Percentiles rank a stretch among this genome's conserved stretches.
Conservation (phyloP, 768 basidiomycete species). For the Boletus rex-veris region DNA sequence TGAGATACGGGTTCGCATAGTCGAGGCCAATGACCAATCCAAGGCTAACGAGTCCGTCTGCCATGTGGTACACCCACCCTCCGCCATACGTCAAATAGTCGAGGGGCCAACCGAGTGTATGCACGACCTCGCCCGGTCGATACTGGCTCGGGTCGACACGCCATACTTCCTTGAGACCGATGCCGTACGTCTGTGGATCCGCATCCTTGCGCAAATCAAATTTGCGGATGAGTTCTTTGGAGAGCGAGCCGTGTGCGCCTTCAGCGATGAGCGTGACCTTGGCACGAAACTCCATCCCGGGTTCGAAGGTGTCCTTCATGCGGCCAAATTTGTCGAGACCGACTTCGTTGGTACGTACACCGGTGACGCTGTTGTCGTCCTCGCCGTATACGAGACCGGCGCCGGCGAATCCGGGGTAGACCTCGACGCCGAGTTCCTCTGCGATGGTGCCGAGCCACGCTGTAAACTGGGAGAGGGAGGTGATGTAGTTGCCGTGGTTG, state of each 20-base stretch:
- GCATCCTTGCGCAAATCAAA: slow-evolving; percentile 65
- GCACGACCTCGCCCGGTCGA: slow-evolving; percentile 73
- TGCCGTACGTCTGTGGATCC: slow-evolving; percentile 92
- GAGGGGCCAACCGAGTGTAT: slow-evolving; percentile 94
- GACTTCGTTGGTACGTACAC: slow-evolving; percentile 91
- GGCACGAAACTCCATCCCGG: slow-evolving; percentile 93
- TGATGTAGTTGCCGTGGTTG: slow-evolving; percentile 90
- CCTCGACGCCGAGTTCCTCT: slow-evolving; percentile 84
- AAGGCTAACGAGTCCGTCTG: slow-evolving; percentile 80
- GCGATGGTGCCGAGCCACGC: slow-evolving; percentile 88
- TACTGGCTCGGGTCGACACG: slow-evolving; percentile 64
- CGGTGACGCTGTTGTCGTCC: slow-evolving; percentile 41
- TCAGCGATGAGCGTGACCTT: slow-evolving; percentile 92
- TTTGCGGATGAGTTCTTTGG: slow-evolving; percentile 70
- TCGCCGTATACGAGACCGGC: slow-evolving; percentile 72
- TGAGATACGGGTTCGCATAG: slow-evolving; percentile 90
- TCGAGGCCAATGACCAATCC: slow-evolving; percentile 93
- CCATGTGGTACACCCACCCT: slow-evolving; percentile 95
- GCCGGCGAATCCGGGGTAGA: slow-evolving; percentile 97
- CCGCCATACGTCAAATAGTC: slow-evolving; percentile 78
- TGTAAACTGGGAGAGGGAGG: slow-evolving; percentile 84
- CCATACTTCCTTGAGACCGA: slow-evolving; percentile 98
- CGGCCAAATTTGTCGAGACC: slow-evolving; percentile 75
- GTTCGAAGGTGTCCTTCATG: slow-evolving; percentile 87
- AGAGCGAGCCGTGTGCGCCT: slow-evolving; percentile 90